Evolutionary conservation across 2,329 filamentous ascomycete species (phyloP).

Genomic region (Colletotrichum sp.): DNA sequence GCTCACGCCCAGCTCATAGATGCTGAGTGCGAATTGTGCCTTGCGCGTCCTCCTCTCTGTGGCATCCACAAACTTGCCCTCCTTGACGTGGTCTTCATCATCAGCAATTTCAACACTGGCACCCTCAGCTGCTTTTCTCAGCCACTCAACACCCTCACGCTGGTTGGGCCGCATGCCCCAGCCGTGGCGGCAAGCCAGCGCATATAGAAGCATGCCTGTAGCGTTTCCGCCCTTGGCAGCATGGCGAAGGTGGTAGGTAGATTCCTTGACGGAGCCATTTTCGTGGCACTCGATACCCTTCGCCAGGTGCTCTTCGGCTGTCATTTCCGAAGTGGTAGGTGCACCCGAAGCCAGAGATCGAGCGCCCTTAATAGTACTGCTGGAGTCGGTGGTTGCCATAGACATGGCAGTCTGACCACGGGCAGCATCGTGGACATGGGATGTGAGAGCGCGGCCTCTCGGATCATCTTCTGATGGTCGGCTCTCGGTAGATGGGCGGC

Average conservation of each 20-base stretch:
- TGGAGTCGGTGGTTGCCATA: slow-evolving; percentile 56
- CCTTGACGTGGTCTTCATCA: slow-evolving; percentile 71
- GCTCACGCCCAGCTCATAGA: slow-evolving; percentile 95
- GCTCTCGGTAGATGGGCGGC: slow-evolving; percentile 49
- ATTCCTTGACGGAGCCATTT: slow-evolving; percentile 85
- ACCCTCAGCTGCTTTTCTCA: slow-evolving; percentile 87
- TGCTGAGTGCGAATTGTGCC: slow-evolving; percentile 92
- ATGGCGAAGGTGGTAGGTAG: slow-evolving; percentile 92
- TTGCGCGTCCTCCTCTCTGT: slow-evolving; percentile 81
- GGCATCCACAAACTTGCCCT: slow-evolving; percentile 67
- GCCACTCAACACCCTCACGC: slow-evolving; percentile 87
- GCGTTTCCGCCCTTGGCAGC: slow-evolving; percentile 86
- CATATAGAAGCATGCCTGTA: slow-evolving; percentile 95
- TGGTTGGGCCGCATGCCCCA: slow-evolving; percentile 98
- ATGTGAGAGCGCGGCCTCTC: slow-evolving; percentile 49
- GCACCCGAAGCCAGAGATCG: slow-evolving; percentile 50
- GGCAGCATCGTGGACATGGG: slow-evolving; percentile 41
- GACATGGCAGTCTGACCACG: slow-evolving; percentile 53
- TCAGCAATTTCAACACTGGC: slow-evolving; percentile 84
- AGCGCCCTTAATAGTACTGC: slow-evolving; percentile 56
- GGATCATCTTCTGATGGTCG: slow-evolving; percentile 54
- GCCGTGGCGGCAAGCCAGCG: slow-evolving; percentile 91
- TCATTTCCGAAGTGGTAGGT: slow-evolving; percentile 70
- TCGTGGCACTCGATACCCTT: slow-evolving; percentile 93
- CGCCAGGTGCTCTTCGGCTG: slow-evolving; percentile 85